A percentile compares a stretch with the other conserved stretches of the same genome.
Conservation (phyloP, 768 basidiomycete species). For the Boletus tylopilopsis region DNA sequence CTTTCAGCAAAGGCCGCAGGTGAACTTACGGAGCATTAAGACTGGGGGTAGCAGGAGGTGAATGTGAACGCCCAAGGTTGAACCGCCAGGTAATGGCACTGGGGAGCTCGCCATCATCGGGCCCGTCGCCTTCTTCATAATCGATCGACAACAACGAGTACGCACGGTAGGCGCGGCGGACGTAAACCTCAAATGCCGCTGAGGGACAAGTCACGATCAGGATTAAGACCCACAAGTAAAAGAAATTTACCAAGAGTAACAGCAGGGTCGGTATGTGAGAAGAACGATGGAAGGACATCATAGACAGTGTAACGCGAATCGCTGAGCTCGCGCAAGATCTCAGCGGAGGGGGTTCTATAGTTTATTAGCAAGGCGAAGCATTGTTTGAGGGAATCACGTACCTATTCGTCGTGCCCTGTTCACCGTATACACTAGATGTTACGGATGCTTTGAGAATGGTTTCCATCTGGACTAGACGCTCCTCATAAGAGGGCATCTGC, state of each 20-base stretch:
- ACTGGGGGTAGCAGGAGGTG: conserved; percentile 80
- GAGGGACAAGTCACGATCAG: conserved; percentile 1
- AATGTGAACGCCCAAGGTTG: conserved; percentile 86
- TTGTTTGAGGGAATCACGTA: conserved; percentile 24
- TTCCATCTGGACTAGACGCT: conserved; percentile 93
- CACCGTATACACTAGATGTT: conserved; percentile 85
- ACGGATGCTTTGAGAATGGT: conserved; percentile 86
- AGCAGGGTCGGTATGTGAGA: conserved; percentile 81
- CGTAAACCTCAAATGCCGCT: conserved; percentile 96
- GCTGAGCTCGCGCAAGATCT: conserved; percentile 87
- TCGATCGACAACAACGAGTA: conserved; percentile 90
- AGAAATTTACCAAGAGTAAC: conserved; percentile 70
- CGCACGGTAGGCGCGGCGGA: conserved; percentile 92
- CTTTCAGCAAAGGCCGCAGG: background rate
- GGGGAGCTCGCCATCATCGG: conserved; percentile 80
- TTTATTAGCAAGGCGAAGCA: conserved; percentile 1
- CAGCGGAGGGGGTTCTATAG: conserved; percentile 72
- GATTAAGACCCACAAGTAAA: background rate
- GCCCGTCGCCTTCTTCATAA: conserved; percentile 87
- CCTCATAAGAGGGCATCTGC: conserved; percentile 96
- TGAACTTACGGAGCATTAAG: conserved; percentile 36
- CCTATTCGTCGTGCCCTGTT: conserved; percentile 63
- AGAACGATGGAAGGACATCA: conserved; percentile 95
- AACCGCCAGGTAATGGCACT: conserved; percentile 90
- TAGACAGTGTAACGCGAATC: conserved; percentile 97